These are phyloP conservation scores for Chlamydomonas reinhardtii DNA, from an alignment of 163 green algal species.

Conservation along the genomic window DNA sequence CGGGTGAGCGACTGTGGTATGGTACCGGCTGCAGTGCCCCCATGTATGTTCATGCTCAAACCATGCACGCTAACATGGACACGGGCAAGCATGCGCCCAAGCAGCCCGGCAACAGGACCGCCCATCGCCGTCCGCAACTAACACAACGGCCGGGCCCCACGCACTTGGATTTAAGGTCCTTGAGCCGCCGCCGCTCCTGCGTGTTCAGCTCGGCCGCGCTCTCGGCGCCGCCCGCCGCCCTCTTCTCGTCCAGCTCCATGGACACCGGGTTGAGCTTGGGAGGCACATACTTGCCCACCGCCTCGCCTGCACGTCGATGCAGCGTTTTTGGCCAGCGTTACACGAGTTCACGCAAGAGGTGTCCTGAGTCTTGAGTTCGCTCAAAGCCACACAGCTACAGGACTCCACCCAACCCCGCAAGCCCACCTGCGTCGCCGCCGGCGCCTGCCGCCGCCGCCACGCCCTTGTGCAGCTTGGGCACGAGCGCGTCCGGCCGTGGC, in stretches of 20 bases:
- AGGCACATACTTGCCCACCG: slow-evolving; percentile 87
- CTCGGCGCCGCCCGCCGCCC: background rate
- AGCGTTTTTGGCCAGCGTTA: too few relatives aligned
- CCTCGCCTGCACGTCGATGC: slow-evolving; percentile 3
- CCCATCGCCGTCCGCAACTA: too few relatives aligned
- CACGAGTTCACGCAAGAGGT: too few relatives aligned
- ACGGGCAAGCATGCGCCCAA: too few relatives aligned
- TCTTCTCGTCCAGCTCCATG: slow-evolving; percentile 77
- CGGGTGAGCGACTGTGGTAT: too few relatives aligned
- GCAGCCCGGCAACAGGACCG: too few relatives aligned
- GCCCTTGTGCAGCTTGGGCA: slow-evolving; percentile 58
- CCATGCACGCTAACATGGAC: too few relatives aligned
- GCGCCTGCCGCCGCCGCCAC: slow-evolving; percentile 16
- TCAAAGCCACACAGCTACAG: too few relatives aligned
- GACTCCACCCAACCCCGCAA: background rate
- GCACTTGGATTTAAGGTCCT: slow-evolving; percentile 54
- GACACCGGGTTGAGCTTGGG: slow-evolving; percentile 88
- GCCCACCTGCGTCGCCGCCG: background rate
- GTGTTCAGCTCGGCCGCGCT: slow-evolving; percentile 17
- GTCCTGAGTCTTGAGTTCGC: too few relatives aligned
- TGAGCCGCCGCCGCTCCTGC: slow-evolving; percentile 63
- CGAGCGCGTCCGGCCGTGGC: slow-evolving; percentile 81
- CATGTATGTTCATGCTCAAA: too few relatives aligned
- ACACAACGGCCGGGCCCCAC: background rate
- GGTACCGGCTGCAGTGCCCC: too few relatives aligned